phyloP scores from a whole-genome alignment of 805 yeast genomes.

The Saccharomyces eubayanus region DNA sequence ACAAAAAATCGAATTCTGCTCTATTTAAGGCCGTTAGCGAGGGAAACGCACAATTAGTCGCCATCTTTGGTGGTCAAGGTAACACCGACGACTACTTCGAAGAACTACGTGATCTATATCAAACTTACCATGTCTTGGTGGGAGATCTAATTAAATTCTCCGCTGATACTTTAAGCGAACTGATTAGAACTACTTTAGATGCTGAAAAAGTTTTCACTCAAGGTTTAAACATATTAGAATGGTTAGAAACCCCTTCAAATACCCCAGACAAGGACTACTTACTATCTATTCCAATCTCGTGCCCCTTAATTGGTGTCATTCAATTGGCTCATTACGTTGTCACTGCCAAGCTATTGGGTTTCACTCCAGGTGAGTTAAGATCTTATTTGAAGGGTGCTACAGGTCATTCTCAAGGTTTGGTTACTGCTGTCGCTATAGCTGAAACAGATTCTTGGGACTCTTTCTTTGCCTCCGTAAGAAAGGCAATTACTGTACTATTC shows the following conservation, averaged over 20 bases:
- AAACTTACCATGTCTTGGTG: slow-evolving; percentile 66
- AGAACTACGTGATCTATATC: slow-evolving; percentile 81
- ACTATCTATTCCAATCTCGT: slow-evolving; percentile 84
- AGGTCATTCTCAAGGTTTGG: slow-evolving; percentile 87
- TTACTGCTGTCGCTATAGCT: slow-evolving; percentile 87
- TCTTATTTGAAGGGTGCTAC: slow-evolving; percentile 63
- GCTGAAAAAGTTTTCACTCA: slow-evolving; percentile 86
- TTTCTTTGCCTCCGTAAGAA: slow-evolving; percentile 60
- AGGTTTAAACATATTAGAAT: slow-evolving; percentile 78
- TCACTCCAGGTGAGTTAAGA: slow-evolving; percentile 84
- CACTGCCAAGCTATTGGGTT: slow-evolving; percentile 74
- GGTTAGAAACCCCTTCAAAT: slow-evolving; percentile 79
- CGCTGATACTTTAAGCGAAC: slow-evolving; percentile 56
- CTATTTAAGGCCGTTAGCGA: slow-evolving; percentile 56
- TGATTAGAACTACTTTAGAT: slow-evolving; percentile 59
- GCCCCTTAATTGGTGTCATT: slow-evolving; percentile 95
- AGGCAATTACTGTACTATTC: slow-evolving; percentile 79
- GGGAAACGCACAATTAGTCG: slow-evolving; percentile 55
- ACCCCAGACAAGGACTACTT: slow-evolving; percentile 88
- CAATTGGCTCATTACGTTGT: slow-evolving; percentile 91
- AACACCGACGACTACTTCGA: slow-evolving; percentile 95
- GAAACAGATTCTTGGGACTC: slow-evolving; percentile 77
- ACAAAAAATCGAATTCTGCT: slow-evolving; percentile 44
- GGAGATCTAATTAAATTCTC: slow-evolving; percentile 62
- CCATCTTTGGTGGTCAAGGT: slow-evolving; percentile 98